phyloP scores from a whole-genome alignment of 768 basidiomycete species.

The Leccinum sublutescens region DNA sequence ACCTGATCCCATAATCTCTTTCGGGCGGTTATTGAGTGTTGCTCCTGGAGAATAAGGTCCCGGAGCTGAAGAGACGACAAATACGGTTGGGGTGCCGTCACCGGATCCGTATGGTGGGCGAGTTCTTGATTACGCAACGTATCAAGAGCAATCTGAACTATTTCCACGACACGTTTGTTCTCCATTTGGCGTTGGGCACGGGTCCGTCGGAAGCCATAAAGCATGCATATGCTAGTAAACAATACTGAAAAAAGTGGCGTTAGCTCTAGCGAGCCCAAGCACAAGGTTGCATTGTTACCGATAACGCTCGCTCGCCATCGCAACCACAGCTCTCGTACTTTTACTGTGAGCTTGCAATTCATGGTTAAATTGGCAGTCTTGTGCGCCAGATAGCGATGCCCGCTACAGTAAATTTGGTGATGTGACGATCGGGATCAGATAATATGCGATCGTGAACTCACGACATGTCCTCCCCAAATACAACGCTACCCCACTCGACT shows the following conservation, averaged over 20 bases:
- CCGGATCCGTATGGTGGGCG: conserved; percentile 79
- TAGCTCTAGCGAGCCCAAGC: conserved; percentile 11
- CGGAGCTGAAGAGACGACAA: conserved; percentile 85
- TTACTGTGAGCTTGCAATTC: conserved; percentile 65
- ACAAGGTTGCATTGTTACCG: conserved; percentile 41
- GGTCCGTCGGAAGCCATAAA: conserved; percentile 25
- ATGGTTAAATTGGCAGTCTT: conserved; percentile 64
- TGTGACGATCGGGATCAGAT: conserved; percentile 24
- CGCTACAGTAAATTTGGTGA: conserved; percentile 42
- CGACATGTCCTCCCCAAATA: conserved; percentile 63
- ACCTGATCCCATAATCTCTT: conserved; percentile 78
- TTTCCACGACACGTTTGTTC: conserved; percentile 60
- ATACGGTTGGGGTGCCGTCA: conserved; percentile 70
- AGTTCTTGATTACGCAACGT: conserved; percentile 81
- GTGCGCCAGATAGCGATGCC: conserved; percentile 73
- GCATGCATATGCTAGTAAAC: conserved; percentile 17
- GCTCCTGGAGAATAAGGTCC: conserved; percentile 79
- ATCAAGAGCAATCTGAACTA: conserved; percentile 79
- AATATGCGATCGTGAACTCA: conserved; percentile 41
- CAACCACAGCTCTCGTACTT: conserved; percentile 62
- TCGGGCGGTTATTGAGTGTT: conserved; percentile 68
- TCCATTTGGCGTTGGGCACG: conserved; percentile 56
- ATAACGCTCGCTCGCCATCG: conserved; percentile 64
- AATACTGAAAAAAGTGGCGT: conserved; percentile 28
- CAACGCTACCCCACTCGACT: conserved; percentile 68